Percentiles rank a stretch among this genome's conserved stretches.
phyloP scores from a whole-genome alignment of 768 basidiomycete genomes.

The Trametes sanguinea region DNA sequence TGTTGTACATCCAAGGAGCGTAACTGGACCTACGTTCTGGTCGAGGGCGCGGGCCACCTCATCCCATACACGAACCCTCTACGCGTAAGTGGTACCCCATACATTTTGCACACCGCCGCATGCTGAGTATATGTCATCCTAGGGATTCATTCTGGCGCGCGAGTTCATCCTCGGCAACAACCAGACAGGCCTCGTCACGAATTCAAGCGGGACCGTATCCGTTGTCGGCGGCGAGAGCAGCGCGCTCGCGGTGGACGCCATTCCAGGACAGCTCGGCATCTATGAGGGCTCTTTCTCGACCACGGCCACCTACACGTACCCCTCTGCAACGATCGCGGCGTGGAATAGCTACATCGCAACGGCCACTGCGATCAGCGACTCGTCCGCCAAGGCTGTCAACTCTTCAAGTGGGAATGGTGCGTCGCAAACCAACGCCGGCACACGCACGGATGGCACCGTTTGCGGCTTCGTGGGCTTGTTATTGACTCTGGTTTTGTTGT shows the following conservation, averaged over 20 bases:
- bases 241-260: constrained; percentile 43
- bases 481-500: no score
- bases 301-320: constrained; percentile 29
- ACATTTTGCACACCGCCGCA: neutral
- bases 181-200: constrained; percentile 55
- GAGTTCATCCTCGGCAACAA: constrained; percentile 71
- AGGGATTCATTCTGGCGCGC: constrained; percentile 63
- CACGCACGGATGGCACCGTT: no score
- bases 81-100: constrained; percentile 44
- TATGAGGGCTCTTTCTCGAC: constrained; percentile 47
- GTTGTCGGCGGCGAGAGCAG: constrained; percentile 56
- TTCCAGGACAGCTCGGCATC: constrained; percentile 57
- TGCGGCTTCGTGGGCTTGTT: no score
- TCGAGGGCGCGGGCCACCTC: constrained; percentile 43
- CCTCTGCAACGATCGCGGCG: constrained; percentile 34
- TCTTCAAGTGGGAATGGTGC: neutral
- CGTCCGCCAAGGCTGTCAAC: neutral
- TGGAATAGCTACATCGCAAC: constrained; percentile 35
- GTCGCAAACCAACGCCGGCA: no score
- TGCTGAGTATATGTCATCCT: neutral
- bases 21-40: constrained; percentile 49
- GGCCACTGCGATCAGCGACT: constrained; percentile 19
- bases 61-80: constrained; percentile 38
- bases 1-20: constrained; percentile 81
- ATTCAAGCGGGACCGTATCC: constrained; percentile 26